phyloP scores from a whole-genome alignment of 371 early-diverging fungal species.

The Mucor velutinosus region DNA sequence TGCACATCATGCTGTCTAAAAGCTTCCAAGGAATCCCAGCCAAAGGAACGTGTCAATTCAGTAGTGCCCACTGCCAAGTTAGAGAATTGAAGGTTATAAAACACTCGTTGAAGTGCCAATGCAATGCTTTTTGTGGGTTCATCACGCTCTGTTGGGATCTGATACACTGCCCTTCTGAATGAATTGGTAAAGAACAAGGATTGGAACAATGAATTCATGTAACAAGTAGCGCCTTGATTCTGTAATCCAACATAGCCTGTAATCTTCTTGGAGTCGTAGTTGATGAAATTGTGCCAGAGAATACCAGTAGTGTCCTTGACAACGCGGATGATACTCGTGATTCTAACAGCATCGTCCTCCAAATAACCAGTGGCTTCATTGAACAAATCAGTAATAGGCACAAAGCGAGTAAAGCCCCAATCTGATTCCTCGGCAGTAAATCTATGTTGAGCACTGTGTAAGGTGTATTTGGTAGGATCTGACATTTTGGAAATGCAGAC shows the following conservation, averaged over 20 bases:
- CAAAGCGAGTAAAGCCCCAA: slow-evolving; percentile 90
- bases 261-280: slow-evolving; percentile 84
- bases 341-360: slow-evolving; percentile 57
- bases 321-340: slow-evolving; percentile 79
- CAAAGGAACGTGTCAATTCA: slow-evolving; percentile 94
- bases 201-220: slow-evolving; percentile 98
- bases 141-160: slow-evolving; percentile 88
- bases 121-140: slow-evolving; percentile 83
- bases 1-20: slow-evolving; percentile 98
- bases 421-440: slow-evolving; percentile 83
- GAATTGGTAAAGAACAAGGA: slow-evolving; percentile 94
- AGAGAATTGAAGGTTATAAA: slow-evolving; percentile 83
- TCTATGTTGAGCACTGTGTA: slow-evolving; percentile 74
- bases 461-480: slow-evolving; percentile 62
- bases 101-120: slow-evolving; percentile 91
- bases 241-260: slow-evolving; percentile 94
- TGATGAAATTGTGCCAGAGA: slow-evolving; percentile 91
- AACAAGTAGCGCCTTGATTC: slow-evolving; percentile 99
- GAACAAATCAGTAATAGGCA: slow-evolving; percentile 31
- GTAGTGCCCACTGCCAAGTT: slow-evolving; percentile 79
- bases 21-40: slow-evolving; percentile 93
- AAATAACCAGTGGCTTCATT: slow-evolving; percentile 32
- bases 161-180: slow-evolving; percentile 89
- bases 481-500: slow-evolving; percentile 74
- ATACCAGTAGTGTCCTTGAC: slow-evolving; percentile 87